A percentile compares a stretch with the other conserved stretches of the same genome.
Conservation (phyloP, 2,329 filamentous ascomycete genomes). For the Aspergillus aculeatinus region DNA sequence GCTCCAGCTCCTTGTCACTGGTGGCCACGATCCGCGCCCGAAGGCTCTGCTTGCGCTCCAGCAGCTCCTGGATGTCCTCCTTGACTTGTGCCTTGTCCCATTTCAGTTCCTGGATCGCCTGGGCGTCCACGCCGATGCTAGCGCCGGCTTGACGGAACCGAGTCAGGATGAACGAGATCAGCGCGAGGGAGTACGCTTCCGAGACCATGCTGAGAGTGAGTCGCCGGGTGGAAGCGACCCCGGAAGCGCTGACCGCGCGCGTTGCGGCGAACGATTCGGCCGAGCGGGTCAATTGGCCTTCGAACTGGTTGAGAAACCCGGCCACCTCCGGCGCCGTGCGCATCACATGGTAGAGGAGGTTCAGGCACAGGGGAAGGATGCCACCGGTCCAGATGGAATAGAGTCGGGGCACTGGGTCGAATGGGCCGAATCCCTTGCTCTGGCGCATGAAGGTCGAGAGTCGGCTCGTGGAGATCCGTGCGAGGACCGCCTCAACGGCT, state of each 20-base stretch:
- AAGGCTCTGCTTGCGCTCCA: conserved; percentile 67
- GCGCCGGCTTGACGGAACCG: conserved; percentile 63
- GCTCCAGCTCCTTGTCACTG: conserved; percentile 69
- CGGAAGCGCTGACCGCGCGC: conserved; percentile 45
- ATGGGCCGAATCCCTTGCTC: conserved; percentile 69
- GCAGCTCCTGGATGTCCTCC: conserved; percentile 81
- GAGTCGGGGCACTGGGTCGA: conserved; percentile 72
- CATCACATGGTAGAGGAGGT: conserved; percentile 79
- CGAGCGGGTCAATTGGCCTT: conserved; percentile 71
- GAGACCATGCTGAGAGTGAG: conserved; percentile 72
- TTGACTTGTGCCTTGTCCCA: conserved; percentile 72
- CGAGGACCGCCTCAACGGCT: conserved; percentile 79
- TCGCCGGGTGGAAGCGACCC: conserved; percentile 52
- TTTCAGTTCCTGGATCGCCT: conserved; percentile 67
- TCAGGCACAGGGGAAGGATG: conserved; percentile 82
- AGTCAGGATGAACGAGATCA: conserved; percentile 71
- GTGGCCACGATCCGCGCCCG: conserved; percentile 71
- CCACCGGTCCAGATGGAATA: conserved; percentile 90
- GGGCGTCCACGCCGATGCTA: conserved; percentile 57
- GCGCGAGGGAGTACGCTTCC: conserved; percentile 75
- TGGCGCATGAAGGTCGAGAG: conserved; percentile 73
- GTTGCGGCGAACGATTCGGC: conserved; percentile 65
- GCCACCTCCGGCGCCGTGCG: conserved; percentile 79
- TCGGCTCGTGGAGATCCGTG: conserved; percentile 75
- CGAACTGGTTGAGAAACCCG: conserved; percentile 86